These are phyloP conservation scores for Fusarium brevicatenulatum DNA, from an alignment of 2,329 filamentous ascomycete genomes.

Conservation along the genomic window DNA sequence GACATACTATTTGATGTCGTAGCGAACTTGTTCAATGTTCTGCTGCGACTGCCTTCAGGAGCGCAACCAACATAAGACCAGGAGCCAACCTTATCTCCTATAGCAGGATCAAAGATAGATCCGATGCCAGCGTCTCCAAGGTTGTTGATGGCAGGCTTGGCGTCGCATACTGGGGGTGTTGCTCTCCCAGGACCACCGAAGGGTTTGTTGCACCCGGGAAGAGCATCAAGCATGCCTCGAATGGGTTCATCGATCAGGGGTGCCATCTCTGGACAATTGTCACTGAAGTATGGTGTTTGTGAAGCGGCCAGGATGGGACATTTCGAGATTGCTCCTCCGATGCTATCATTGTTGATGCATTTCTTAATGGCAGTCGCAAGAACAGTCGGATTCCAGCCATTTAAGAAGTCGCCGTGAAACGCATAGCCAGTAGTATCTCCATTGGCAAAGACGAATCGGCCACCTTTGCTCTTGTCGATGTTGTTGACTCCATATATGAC, in stretches of 20 bases:
- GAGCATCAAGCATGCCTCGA: slow-evolving; percentile 27
- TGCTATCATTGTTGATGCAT: slow-evolving; percentile 36
- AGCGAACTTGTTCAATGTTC: slow-evolving; percentile 36
- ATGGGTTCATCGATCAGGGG: slow-evolving; percentile 31
- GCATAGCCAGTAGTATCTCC: slow-evolving; percentile 39
- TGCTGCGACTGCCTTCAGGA: slow-evolving; percentile 13
- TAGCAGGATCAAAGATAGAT: slow-evolving; percentile 26
- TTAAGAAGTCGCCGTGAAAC: slow-evolving; percentile 40
- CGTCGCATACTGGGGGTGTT: slow-evolving; percentile 5
- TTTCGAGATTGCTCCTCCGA: slow-evolving; percentile 17
- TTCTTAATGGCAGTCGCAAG: slow-evolving; percentile 32
- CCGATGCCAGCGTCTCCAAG: slow-evolving; percentile 9
- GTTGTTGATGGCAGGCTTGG: slow-evolving; percentile 23
- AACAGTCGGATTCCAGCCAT: slow-evolving; percentile 33
- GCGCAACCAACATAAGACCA: slow-evolving; percentile 37
- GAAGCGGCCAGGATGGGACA: slow-evolving; percentile 34
- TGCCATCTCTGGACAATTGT: slow-evolving; percentile 37
- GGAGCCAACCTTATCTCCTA: slow-evolving; percentile 29
- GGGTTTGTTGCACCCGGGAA: slow-evolving; percentile 36
- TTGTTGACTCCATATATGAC: slow-evolving; percentile 39
- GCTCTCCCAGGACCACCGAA: slow-evolving; percentile 27
- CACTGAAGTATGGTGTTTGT: slow-evolving; percentile 32
- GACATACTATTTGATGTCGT: slow-evolving; percentile 24
- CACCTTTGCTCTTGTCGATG: slow-evolving; percentile 38
- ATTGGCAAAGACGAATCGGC: slow-evolving; percentile 38